Conservation (phyloP, 805 yeast genomes). For the Ogataea corticis region DNA sequence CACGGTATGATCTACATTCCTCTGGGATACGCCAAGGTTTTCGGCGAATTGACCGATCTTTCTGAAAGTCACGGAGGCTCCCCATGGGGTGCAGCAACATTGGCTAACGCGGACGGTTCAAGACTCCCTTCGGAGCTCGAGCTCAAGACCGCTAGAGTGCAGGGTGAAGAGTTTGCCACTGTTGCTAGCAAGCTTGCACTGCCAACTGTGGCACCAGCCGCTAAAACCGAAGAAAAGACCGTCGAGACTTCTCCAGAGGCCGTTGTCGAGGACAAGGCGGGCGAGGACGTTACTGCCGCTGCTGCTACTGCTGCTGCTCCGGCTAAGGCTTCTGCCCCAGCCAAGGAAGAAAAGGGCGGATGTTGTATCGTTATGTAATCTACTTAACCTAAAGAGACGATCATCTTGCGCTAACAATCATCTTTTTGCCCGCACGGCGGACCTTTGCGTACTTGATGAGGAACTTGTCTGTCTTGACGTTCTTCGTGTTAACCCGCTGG, state of each 20-base stretch:
- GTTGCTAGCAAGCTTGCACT: conserved; percentile 34
- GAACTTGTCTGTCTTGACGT: conserved; percentile 55
- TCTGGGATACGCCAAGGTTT: conserved; percentile 64
- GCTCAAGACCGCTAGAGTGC: conserved; percentile 59
- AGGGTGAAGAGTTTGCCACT: conserved; percentile 65
- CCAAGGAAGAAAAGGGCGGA: conserved; percentile 10
- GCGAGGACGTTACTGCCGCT: background rate
- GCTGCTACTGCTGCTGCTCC: background rate
- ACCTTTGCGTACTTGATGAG: conserved; percentile 64
- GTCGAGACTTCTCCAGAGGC: conserved; percentile 9
- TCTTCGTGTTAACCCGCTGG: conserved; percentile 54
- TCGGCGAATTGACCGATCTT: conserved; percentile 53
- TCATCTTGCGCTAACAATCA: conserved; percentile 18
- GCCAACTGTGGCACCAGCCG: conserved; percentile 9
- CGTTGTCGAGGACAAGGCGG: conserved; percentile 5
- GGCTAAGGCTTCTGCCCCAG: background rate
- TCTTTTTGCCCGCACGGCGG: conserved; percentile 44
- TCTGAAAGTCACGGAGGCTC: conserved; percentile 77
- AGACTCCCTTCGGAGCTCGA: conserved; percentile 67
- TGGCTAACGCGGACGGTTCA: conserved; percentile 77
- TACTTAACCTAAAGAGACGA: background rate
- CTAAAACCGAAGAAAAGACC: background rate
- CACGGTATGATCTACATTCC: conserved; percentile 84
- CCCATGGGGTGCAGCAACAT: conserved; percentile 85
- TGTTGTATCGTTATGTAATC: conserved; percentile 15